Conservation (phyloP, 805 yeast species). For the Candida schatavii region DNA sequence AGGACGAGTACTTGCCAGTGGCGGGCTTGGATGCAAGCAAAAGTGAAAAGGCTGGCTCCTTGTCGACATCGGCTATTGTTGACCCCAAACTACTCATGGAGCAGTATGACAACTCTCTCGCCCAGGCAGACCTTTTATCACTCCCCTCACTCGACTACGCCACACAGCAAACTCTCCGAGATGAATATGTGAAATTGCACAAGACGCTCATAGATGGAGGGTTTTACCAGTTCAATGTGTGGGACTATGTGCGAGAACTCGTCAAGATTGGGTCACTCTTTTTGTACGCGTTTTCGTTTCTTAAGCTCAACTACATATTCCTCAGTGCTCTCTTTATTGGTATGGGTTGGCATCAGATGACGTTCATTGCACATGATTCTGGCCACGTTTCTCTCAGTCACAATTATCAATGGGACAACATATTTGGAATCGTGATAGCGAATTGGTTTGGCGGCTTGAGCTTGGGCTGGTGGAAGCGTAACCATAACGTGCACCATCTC, state of each 20-base stretch:
- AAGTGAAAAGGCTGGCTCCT: slow-evolving; percentile 2
- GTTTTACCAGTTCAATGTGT: slow-evolving; percentile 68
- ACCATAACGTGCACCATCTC: slow-evolving; percentile 90
- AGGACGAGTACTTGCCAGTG: slow-evolving; percentile 32
- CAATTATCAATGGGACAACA: slow-evolving; percentile 69
- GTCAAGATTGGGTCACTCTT: slow-evolving; percentile 58
- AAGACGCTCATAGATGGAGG: slow-evolving; percentile 52
- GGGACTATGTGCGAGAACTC: slow-evolving; percentile 68
- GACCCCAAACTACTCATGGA: slow-evolving; percentile 55
- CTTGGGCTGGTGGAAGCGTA: slow-evolving; percentile 92
- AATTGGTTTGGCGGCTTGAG: slow-evolving; percentile 85
- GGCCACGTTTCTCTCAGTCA: slow-evolving; percentile 86
- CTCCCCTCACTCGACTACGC: slow-evolving; percentile 66
- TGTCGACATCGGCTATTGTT: slow-evolving; percentile 27
- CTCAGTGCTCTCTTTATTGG: slow-evolving; percentile 68
- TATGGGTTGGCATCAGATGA: slow-evolving; percentile 83
- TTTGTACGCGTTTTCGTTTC: slow-evolving; percentile 46
- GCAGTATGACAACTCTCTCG: slow-evolving; percentile 55
- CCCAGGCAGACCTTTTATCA: slow-evolving; percentile 51
- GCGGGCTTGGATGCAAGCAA: not conserved
- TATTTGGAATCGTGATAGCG: slow-evolving; percentile 71
- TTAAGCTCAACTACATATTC: slow-evolving; percentile 43
- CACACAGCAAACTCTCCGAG: slow-evolving; percentile 59
- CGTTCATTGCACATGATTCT: slow-evolving; percentile 87
- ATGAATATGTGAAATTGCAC: slow-evolving; percentile 62